Evolutionary conservation across 2,329 filamentous ascomycete genomes (phyloP).

Genomic region (Curvularia lunata): DNA sequence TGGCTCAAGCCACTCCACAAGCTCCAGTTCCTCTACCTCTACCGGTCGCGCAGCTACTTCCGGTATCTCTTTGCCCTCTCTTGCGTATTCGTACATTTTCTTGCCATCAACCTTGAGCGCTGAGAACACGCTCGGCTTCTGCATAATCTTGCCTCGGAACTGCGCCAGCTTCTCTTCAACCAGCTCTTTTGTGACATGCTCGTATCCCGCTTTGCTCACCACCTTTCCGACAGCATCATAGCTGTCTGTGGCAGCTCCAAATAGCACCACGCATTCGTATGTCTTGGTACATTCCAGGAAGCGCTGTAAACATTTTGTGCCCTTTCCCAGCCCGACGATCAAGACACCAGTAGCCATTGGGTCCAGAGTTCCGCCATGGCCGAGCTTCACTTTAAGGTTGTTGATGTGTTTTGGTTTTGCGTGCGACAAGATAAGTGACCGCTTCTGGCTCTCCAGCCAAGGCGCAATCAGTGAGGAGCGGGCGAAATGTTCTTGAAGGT

Average conservation of each 20-base stretch:
- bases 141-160: slow-evolving; percentile 84
- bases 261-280: slow-evolving; percentile 88
- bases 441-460: slow-evolving; percentile 70
- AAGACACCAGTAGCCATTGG: slow-evolving; percentile 92
- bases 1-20: slow-evolving; percentile 83
- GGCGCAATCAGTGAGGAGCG: slow-evolving; percentile 79
- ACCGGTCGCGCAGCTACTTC: slow-evolving; percentile 84
- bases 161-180: slow-evolving; percentile 77
- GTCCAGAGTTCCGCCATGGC: slow-evolving; percentile 94
- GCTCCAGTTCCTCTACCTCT: slow-evolving; percentile 75
- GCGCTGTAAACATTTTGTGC: slow-evolving; percentile 79
- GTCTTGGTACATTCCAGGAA: slow-evolving; percentile 91
- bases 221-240: slow-evolving; percentile 90
- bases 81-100: slow-evolving; percentile 92
- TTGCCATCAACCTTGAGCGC: slow-evolving; percentile 94
- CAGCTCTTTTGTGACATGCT: slow-evolving; percentile 77
- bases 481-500: slow-evolving; percentile 84
- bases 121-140: slow-evolving; percentile 91
- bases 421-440: slow-evolving; percentile 61
- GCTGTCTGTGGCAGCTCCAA: slow-evolving; percentile 89
- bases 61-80: slow-evolving; percentile 85
- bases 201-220: slow-evolving; percentile 74
- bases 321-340: slow-evolving; percentile 83
- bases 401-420: slow-evolving; percentile 63
- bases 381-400: slow-evolving; percentile 78